Evolutionary conservation across 257 asterid species (phyloP), one percentile per base, ranked within the genome.

Genomic region (Nicotiana knightiana): DNA sequence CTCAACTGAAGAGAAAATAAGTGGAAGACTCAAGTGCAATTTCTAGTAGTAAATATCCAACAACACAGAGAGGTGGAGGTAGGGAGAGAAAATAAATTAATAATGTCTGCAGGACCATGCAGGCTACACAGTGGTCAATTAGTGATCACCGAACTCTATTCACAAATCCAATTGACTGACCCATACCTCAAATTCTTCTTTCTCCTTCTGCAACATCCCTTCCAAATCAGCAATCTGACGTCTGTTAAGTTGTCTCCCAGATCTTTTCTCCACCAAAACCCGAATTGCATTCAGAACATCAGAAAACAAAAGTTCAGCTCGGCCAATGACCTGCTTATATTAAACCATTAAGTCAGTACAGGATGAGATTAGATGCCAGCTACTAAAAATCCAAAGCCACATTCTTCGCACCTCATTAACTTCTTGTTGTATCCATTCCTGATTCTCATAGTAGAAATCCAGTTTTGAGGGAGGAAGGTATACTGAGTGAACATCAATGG

Each of bases 401-500:
- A 51, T 37, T 76, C 58, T 76, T 83, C 76, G 64, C 87, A 96
- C 99, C 98, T 93, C 90, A 85, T 87, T 88, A 82, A 92, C 77
- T 89, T 93, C 98, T 84, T 87, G 84, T 83, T 89, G 90, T 84
- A 94, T 81, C 99, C 97, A 96, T 87, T 89, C 99, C 90, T 96
- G 97, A 84, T 83, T 86, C 88, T 88, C 95, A 84, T 86, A 89
- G 88, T 91, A 92, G 89, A 94, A 94, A 84, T 88, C 97, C 88
- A 96, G 97, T 82, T 91, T 91, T 70, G 93, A 32, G 30, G 98
- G 98, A 86, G 99, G 99, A 83, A 96, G 93, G 81, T 84, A 92
- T 82, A 96, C 99, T 15, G 99, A 92, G 82, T 91, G 93, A 86
- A 96, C 99, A 87, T 96, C 97, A 82, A 96, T 96, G n/a, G 99